Conservation (phyloP, 192 early-diverging fungal species). For the Coemansia umbellata region DNA sequence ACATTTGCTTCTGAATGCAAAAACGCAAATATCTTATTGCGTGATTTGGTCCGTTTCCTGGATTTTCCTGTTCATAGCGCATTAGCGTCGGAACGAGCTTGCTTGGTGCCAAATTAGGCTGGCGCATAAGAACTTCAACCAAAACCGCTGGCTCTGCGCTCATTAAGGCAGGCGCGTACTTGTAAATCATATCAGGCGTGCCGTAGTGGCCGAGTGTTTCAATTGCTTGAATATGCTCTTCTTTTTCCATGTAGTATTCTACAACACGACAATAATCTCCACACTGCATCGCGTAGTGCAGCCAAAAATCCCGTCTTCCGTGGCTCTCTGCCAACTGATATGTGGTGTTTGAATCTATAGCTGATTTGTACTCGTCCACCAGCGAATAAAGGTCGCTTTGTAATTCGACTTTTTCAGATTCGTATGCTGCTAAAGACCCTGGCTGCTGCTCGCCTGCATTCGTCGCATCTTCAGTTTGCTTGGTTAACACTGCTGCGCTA, state of each 20-base stretch:
- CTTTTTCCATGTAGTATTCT: constrained; percentile 75
- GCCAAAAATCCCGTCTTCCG: constrained; percentile 74
- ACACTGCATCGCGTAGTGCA: constrained; percentile 78
- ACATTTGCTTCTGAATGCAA: constrained; percentile 70
- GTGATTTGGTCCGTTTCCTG: constrained; percentile 57
- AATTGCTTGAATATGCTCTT: constrained; percentile 71
- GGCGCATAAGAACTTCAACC: constrained; percentile 83
- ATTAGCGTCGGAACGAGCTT: constrained; percentile 85
- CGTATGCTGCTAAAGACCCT: neutral
- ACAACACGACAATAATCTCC: constrained; percentile 88
- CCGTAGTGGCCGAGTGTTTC: constrained; percentile 76
- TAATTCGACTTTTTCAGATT: constrained; percentile 36
- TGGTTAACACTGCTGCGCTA: constrained; percentile 1
- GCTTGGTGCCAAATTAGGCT: constrained; percentile 75
- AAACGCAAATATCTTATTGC: constrained; percentile 85
- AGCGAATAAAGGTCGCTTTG: constrained; percentile 72
- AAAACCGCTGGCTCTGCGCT: constrained; percentile 78
- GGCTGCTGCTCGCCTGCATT: constrained; percentile 51
- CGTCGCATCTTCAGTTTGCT: neutral
- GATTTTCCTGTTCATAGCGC: constrained; percentile 64
- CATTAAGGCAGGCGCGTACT: constrained; percentile 83
- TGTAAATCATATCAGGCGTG: constrained; percentile 80
- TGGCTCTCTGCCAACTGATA: constrained; percentile 85
- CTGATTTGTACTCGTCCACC: constrained; percentile 61
- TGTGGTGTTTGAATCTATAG: constrained; percentile 64